Percentiles rank a stretch among this genome's conserved stretches.
phyloP scores from a whole-genome alignment of 768 basidiomycete species.

The Tricholoma terreum region DNA sequence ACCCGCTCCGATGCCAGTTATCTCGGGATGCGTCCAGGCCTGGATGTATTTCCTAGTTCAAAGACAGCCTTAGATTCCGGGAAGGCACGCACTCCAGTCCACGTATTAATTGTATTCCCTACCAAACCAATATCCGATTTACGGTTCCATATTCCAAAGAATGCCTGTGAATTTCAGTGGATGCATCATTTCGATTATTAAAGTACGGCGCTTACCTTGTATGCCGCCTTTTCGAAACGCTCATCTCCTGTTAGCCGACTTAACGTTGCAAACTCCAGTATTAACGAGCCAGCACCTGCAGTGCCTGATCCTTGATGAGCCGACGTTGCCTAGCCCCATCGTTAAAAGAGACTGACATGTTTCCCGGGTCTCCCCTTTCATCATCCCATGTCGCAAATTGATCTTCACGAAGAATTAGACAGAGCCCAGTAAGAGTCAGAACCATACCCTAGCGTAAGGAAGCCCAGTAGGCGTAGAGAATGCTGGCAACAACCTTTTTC shows the following conservation, averaged over 20 bases:
- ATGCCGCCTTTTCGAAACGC: constrained; percentile 85
- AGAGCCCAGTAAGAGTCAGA: constrained; percentile 3
- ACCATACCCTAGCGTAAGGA: constrained; percentile 79
- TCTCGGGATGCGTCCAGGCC: constrained; percentile 76
- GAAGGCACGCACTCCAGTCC: constrained; percentile 62
- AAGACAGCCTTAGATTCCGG: background rate
- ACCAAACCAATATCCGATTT: constrained; percentile 81
- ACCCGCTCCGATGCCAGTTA: constrained; percentile 87
- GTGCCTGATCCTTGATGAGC: constrained; percentile 51
- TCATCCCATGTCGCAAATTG: constrained; percentile 78
- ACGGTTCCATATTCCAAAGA: constrained; percentile 92
- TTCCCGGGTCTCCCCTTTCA: constrained; percentile 72
- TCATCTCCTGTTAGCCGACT: constrained; percentile 88
- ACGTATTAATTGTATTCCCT: constrained; percentile 84
- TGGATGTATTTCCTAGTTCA: constrained; percentile 21
- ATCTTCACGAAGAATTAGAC: constrained; percentile 43
- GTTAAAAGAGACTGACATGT: constrained; percentile 62
- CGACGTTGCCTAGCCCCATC: background rate
- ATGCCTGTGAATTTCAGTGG: constrained; percentile 45
- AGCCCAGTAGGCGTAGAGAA: constrained; percentile 90
- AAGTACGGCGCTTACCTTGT: constrained; percentile 38
- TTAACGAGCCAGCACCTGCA: constrained; percentile 89
- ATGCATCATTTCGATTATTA: background rate
- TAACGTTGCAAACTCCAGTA: constrained; percentile 92
- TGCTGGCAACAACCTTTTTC: constrained; percentile 81